Conservation (phyloP, 768 basidiomycete species). For the Leccinum broughii region DNA sequence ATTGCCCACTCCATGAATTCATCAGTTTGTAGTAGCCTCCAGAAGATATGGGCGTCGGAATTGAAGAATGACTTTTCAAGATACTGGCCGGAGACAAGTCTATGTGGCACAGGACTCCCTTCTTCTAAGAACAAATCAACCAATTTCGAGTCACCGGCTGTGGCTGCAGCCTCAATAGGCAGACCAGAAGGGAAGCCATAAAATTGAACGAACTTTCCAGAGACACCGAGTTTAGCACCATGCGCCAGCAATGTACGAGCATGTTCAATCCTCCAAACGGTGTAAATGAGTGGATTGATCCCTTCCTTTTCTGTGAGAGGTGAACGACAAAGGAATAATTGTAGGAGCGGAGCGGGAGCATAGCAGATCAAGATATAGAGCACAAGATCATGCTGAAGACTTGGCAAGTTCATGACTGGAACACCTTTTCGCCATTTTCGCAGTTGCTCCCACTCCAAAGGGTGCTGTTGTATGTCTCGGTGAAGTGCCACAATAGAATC, state of each 20-base stretch:
- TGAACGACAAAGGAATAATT: too few relatives aligned
- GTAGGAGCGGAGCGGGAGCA: too few relatives aligned
- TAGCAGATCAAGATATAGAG: too few relatives aligned
- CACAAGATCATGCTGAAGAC: too few relatives aligned
- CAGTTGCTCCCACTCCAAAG: too few relatives aligned
- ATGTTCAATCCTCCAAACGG: neutral
- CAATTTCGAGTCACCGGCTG: neutral
- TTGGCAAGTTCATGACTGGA: too few relatives aligned
- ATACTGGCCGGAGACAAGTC: neutral
- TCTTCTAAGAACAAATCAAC: neutral
- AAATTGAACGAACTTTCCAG: neutral
- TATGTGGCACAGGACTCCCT: neutral
- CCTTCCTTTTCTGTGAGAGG: too few relatives aligned
- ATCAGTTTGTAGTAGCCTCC: neutral
- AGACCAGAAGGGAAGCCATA: neutral
- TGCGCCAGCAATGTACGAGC: neutral
- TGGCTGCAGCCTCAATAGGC: neutral
- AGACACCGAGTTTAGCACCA: neutral
- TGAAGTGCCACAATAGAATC: too few relatives aligned
- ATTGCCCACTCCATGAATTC: neutral
- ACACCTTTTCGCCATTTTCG: too few relatives aligned
- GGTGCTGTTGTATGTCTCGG: too few relatives aligned
- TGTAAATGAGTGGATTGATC: neutral
- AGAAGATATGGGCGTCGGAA: too few relatives aligned
- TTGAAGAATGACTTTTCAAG: too few relatives aligned